Evolutionary conservation across 345 rosid species (phyloP).

Genomic region (Kandelia obovata): DNA sequence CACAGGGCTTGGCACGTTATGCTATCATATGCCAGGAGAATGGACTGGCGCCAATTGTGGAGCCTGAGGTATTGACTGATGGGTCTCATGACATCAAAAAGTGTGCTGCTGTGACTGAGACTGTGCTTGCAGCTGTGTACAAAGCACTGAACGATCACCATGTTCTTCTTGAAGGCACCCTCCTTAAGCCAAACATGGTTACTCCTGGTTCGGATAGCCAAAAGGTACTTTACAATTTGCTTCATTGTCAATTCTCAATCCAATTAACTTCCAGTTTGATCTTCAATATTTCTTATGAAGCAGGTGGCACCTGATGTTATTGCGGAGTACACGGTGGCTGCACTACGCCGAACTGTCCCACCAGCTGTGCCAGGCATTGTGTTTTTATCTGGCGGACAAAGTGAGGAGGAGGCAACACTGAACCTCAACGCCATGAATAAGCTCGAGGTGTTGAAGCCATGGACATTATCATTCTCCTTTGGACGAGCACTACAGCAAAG

Average conservation of each 20-base stretch:
- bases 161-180: slow-evolving; percentile 92
- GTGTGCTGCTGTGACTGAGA: slow-evolving; percentile 84
- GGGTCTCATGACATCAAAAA: slow-evolving; percentile 74
- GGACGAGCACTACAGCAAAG: slow-evolving; percentile 92
- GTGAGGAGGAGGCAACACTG: slow-evolving; percentile 79
- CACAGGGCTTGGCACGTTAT: slow-evolving; percentile 89
- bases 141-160: slow-evolving; percentile 93
- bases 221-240: slow-evolving; percentile 44
- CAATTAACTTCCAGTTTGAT: not conserved
- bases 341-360: slow-evolving; percentile 80
- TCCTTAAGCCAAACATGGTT: slow-evolving; percentile 97
- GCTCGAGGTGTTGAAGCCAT: slow-evolving; percentile 70
- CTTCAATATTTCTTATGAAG: not conserved
- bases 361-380: slow-evolving; percentile 87
- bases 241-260: not conserved
- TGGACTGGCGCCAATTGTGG: slow-evolving; percentile 87
- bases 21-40: slow-evolving; percentile 96
- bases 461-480: slow-evolving; percentile 93
- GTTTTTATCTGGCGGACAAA: slow-evolving; percentile 86
- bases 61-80: slow-evolving; percentile 86
- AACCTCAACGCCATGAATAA: slow-evolving; percentile 90
- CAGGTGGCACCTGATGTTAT: slow-evolving; percentile 68
- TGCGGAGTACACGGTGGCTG: slow-evolving; percentile 65
- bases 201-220: slow-evolving; percentile 88
- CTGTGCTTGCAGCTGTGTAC: slow-evolving; percentile 80